Conservation (phyloP, 1,139 yeast species). For the Candida sp. region DNA sequence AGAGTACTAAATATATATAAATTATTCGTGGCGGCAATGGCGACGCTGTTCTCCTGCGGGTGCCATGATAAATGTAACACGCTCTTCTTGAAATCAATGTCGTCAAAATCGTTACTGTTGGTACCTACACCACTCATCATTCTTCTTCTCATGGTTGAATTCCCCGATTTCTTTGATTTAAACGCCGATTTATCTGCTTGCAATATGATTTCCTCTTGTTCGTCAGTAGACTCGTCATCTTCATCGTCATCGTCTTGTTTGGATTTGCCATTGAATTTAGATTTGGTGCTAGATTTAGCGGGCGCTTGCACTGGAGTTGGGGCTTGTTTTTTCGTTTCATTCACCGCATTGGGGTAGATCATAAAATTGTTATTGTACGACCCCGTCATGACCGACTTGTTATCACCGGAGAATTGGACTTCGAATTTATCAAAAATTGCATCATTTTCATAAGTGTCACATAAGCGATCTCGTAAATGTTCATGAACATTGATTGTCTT, state of each 20-base stretch:
- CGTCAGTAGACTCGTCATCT: constrained; percentile 35
- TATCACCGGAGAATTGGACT: constrained; percentile 93
- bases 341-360: constrained; percentile 85
- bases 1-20: constrained; percentile 74
- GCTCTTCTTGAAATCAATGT: constrained; percentile 91
- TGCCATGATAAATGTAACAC: constrained; percentile 98
- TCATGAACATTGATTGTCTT: constrained; percentile 96
- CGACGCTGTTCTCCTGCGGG: constrained; percentile 94
- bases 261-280: constrained; percentile 12
- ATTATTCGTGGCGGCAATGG: constrained; percentile 98
- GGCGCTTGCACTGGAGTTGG: constrained; percentile 5
- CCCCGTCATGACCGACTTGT: constrained; percentile 92
- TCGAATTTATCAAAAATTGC: constrained; percentile 98
- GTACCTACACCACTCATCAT: constrained; percentile 45
- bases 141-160: constrained; percentile 36
- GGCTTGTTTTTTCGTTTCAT: constrained; percentile 15
- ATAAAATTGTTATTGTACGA: constrained; percentile 95
- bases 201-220: constrained; percentile 70
- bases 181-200: constrained; percentile 99
- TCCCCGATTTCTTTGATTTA: constrained; percentile 64
- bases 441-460: constrained; percentile 98
- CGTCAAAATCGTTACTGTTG: constrained; percentile 60
- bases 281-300: constrained; percentile 7
- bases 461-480: constrained; percentile 85
- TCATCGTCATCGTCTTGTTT: constrained; percentile 27